Percentiles rank a stretch among this genome's conserved stretches.
phyloP scores from a whole-genome alignment of 352 stramenopile species.

The Halophytophthora polymorphica region DNA sequence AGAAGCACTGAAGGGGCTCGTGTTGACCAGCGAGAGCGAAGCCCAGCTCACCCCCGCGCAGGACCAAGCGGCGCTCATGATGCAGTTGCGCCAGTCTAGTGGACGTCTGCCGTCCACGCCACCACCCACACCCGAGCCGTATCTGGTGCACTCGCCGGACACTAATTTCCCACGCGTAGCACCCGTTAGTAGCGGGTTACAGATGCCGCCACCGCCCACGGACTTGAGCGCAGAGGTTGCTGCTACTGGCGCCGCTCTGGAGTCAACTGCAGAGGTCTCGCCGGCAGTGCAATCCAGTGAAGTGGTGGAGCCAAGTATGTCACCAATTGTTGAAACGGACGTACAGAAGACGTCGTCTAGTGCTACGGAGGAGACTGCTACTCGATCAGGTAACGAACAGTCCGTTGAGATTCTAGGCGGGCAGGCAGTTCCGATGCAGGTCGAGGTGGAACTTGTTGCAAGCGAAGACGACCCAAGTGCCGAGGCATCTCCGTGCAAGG shows the following conservation, averaged over 20 bases:
- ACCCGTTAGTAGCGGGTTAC: slow-evolving; percentile 7
- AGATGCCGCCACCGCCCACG: slow-evolving; percentile 5
- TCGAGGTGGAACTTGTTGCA: too few relatives aligned
- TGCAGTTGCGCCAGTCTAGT: slow-evolving; percentile 19
- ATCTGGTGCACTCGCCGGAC: slow-evolving; percentile 23
- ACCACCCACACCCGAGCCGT: slow-evolving; percentile 15
- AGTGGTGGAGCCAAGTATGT: too few relatives aligned
- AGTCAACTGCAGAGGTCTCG: too few relatives aligned
- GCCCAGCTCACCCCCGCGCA: not conserved
- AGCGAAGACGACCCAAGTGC: too few relatives aligned
- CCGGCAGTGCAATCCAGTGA: too few relatives aligned
- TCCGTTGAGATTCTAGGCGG: not conserved
- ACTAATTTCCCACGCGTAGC: slow-evolving; percentile 19
- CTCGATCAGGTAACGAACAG: not conserved
- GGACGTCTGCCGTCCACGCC: slow-evolving; percentile 22
- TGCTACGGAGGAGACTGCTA: too few relatives aligned
- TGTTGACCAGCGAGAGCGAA: slow-evolving; percentile 6
- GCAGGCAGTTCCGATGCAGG: not conserved
- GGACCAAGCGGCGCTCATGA: slow-evolving; percentile 17
- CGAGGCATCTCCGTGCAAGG: too few relatives aligned
- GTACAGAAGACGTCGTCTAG: too few relatives aligned
- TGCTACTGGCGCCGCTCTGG: too few relatives aligned
- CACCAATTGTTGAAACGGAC: too few relatives aligned
- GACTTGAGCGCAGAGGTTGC: slow-evolving; percentile 1
- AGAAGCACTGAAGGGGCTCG: slow-evolving; percentile 13